Conservation (phyloP, 140 eudicot genomes). For the Stevia rebaudiana region DNA sequence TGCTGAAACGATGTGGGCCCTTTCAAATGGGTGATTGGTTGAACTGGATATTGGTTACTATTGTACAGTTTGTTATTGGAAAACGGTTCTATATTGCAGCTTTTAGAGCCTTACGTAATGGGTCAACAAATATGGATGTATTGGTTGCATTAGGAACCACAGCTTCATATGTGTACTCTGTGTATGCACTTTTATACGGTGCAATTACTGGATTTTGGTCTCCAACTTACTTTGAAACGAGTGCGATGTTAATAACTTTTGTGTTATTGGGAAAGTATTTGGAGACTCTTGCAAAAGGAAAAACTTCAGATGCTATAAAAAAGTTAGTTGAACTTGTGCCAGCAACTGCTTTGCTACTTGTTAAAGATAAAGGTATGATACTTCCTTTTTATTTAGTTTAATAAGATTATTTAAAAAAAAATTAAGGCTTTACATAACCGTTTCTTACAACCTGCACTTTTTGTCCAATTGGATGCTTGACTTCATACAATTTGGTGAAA, state of each 20-base stretch:
- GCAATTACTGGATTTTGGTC: conserved; percentile 93
- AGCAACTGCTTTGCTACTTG: conserved; percentile 73
- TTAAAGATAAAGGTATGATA: conserved; percentile 67
- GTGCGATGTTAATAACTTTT: conserved; percentile 96
- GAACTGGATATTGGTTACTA: conserved; percentile 75
- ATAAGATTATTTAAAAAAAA: not conserved
- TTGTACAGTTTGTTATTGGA: conserved; percentile 87
- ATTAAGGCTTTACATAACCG: not conserved
- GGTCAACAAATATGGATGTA: conserved; percentile 98
- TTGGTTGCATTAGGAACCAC: conserved; percentile 95
- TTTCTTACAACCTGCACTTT: too few species aligned
- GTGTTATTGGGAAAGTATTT: conserved; percentile 85
- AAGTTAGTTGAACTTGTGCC: conserved; percentile 95
- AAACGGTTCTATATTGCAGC: conserved; percentile 96
- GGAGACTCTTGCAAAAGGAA: conserved; percentile 93
- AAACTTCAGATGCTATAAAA: conserved; percentile 92
- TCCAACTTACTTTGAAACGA: conserved; percentile 93
- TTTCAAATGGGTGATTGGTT: conserved; percentile 96
- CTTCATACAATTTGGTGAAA: too few species aligned
- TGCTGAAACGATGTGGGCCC: conserved; percentile 86
- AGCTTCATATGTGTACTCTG: conserved; percentile 89
- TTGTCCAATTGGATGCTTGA: too few species aligned
- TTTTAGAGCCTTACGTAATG: conserved; percentile 83
- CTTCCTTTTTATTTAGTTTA: not conserved
- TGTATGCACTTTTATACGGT: conserved; percentile 82